Base-by-base conservation (phyloP, 352 stramenopile species). In the Elongisporangium anandrum region DNA sequence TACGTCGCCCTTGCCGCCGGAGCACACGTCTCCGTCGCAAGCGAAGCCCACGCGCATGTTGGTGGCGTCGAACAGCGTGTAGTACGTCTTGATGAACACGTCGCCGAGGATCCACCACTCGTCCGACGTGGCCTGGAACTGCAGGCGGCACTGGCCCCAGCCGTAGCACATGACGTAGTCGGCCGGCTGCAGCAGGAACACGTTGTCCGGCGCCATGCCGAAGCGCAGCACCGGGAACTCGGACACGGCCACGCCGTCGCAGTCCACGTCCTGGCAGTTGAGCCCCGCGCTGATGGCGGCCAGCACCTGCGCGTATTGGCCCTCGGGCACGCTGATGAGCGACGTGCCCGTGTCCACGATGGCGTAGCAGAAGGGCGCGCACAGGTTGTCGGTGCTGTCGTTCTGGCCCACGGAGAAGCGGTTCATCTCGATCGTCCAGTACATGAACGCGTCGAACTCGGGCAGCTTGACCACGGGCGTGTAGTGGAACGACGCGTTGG, bases 71-170 rank as follows among this genome's bases (percentile, higher is more conserved):
- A 95, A 96, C n/a, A 96, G 65, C 23, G 88, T 95, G 72, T 96
- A 96, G 80, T 97, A 96, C 21, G 85, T 94, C 74, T 96, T 94
- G 59, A 96, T 87, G 63, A 96, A 96, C 29, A 95, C 76, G 57
- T 96, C 88, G 9, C 88, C 88, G 17, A 96, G 75, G 68, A 96
- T 94, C 88, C 88, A 96, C 78, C 83, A 96, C 63, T 83, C 70
- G 54, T 94, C 85, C 19, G 60, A 62, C 21, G 81, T 90, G 3
- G 76, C 75, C 71, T 95, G 84, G 41, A 95, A 70, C 70, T 94
- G 85, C 29, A 96, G 54, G 21, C 81, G 75, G 70, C 87, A 96
- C 58, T 88, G 74, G 7, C 85, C 77, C 70, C 76, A 87, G 54
- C 77, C 72, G 10, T 70, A 79, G 75, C 87, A 95, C 61, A 77